Conservation (phyloP, 2,329 filamentous ascomycete species). For the Diaporthe helianthi region DNA sequence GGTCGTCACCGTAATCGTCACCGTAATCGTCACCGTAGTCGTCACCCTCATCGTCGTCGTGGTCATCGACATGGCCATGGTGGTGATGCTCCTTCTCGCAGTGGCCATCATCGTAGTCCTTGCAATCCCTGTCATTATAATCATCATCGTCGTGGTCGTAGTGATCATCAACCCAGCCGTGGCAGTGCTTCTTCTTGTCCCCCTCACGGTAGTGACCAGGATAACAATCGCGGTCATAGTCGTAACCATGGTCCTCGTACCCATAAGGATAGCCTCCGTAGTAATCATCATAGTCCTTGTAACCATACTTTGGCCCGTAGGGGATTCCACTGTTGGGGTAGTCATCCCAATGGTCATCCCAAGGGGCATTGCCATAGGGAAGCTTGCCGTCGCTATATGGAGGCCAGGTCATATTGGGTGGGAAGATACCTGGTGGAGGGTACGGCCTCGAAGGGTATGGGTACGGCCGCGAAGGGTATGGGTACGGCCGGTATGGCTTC, state of each 20-base stretch:
- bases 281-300: not conserved
- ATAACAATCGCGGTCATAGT: not conserved
- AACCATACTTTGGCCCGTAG: not conserved
- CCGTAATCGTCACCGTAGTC: not conserved
- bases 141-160: not conserved
- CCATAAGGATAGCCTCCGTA: not conserved
- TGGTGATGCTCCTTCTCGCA: not conserved
- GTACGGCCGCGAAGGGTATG: not conserved
- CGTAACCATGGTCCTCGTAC: not conserved
- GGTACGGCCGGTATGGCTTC: not conserved
- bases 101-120: not conserved
- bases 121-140: not conserved
- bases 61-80: not conserved
- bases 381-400: not conserved
- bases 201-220: constrained; percentile 6
- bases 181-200: constrained; percentile 1
- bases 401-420: constrained; percentile 20
- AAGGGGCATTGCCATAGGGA: not conserved
- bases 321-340: constrained; percentile 1
- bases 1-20: not conserved
- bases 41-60: not conserved
- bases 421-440: constrained; percentile 24
- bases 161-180: not conserved
- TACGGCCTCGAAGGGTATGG: not conserved
- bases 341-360: constrained; percentile 10